phyloP scores from a whole-genome alignment of 2,329 filamentous ascomycete species.

The Alternaria metachromatica region DNA sequence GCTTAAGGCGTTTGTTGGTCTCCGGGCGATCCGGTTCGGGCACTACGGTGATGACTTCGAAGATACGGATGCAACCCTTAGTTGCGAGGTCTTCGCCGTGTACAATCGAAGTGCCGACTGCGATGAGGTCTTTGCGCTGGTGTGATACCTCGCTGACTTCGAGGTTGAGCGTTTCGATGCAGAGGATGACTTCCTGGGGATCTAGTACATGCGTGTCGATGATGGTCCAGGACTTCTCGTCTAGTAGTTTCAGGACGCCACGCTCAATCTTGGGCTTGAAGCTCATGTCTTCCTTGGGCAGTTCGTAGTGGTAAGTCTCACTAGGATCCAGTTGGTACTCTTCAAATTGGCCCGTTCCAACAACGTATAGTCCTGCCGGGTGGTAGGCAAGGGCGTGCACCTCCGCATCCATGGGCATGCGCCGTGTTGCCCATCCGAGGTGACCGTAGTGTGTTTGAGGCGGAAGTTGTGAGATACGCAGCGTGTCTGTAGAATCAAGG shows the following conservation, averaged over 20 bases:
- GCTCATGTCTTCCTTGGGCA: slow-evolving; percentile 68
- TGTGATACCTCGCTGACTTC: slow-evolving; percentile 92
- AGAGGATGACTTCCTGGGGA: slow-evolving; percentile 76
- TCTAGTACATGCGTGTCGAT: slow-evolving; percentile 80
- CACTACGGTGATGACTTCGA: slow-evolving; percentile 89
- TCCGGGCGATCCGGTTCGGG: slow-evolving; percentile 86
- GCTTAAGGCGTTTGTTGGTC: slow-evolving; percentile 83
- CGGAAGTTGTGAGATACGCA: slow-evolving; percentile 77
- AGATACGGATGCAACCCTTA: slow-evolving; percentile 84
- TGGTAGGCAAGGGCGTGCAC: slow-evolving; percentile 79
- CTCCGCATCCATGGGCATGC: slow-evolving; percentile 73
- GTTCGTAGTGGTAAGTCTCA: slow-evolving; percentile 83
- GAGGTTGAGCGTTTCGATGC: slow-evolving; percentile 81
- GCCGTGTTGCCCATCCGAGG: slow-evolving; percentile 76
- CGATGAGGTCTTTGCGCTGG: slow-evolving; percentile 80
- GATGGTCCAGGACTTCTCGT: slow-evolving; percentile 75
- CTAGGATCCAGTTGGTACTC: slow-evolving; percentile 80
- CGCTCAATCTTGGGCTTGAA: slow-evolving; percentile 73
- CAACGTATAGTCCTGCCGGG: slow-evolving; percentile 75
- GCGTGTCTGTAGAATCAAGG: slow-evolving; percentile 65
- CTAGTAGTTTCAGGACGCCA: slow-evolving; percentile 79
- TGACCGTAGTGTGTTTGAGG: slow-evolving; percentile 71
- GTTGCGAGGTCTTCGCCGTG: slow-evolving; percentile 90
- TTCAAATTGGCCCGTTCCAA: slow-evolving; percentile 71
- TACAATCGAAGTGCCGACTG: slow-evolving; percentile 83